A percentile compares a stretch with the other conserved stretches of the same genome.
These are phyloP conservation scores for Pulveroboletus sp. DNA, from an alignment of 1,284 basidiomycete species.

Conservation along the genomic window DNA sequence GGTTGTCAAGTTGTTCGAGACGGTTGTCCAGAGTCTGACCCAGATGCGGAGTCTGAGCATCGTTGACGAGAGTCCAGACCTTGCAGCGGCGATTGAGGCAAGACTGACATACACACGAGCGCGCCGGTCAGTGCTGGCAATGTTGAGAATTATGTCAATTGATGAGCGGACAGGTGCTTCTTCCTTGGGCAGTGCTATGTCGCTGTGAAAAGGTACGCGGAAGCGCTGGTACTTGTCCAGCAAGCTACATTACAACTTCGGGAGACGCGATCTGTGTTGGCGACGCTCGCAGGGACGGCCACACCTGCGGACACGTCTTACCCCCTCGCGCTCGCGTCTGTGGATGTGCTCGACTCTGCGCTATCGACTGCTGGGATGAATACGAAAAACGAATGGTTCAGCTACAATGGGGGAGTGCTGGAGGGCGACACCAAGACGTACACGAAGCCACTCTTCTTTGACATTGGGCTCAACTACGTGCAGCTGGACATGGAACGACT, in stretches of 20 bases:
- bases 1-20: constrained; percentile 84
- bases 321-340: constrained; percentile 41
- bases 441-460: constrained; percentile 88
- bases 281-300: constrained; percentile 40
- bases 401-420: constrained; percentile 62
- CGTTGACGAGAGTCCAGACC: constrained; percentile 84
- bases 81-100: constrained; percentile 74
- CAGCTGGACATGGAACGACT: constrained; percentile 79
- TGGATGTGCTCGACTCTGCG: constrained; percentile 49
- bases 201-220: constrained; percentile 64
- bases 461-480: constrained; percentile 92
- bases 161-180: constrained; percentile 45
- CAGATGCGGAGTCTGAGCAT: constrained; percentile 81
- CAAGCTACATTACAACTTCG: constrained; percentile 69
- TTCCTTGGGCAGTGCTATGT: constrained; percentile 72
- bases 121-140: constrained; percentile 48
- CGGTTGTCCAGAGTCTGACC: constrained; percentile 76
- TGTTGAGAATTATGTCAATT: not conserved
- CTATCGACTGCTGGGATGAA: constrained; percentile 48
- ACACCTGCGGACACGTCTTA: constrained; percentile 47
- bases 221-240: constrained; percentile 66
- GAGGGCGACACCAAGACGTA: constrained; percentile 44
- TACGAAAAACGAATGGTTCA: constrained; percentile 79
- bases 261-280: constrained; percentile 54
- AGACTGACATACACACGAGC: constrained; percentile 73